phyloP scores from a whole-genome alignment of 2,329 filamentous ascomycete genomes.

The Aspergillus arachidicola region DNA sequence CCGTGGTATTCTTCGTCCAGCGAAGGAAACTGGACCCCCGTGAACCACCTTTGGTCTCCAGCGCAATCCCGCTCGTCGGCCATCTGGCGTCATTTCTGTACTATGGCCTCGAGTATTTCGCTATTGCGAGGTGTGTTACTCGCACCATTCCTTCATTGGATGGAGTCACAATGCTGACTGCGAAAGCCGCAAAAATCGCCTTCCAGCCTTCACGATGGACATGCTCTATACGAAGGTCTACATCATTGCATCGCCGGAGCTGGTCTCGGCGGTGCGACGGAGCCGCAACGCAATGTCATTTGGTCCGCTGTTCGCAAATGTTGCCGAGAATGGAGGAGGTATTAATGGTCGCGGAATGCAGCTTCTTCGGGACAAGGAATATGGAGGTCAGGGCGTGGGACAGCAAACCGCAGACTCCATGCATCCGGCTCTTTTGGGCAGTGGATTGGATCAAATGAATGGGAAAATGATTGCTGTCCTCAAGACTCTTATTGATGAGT shows the following conservation, averaged over 20 bases:
- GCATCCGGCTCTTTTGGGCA: slow-evolving; percentile 26
- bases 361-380: slow-evolving; percentile 20
- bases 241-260: slow-evolving; percentile 26
- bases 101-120: slow-evolving; percentile 28
- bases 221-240: slow-evolving; percentile 31
- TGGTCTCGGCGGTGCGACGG: slow-evolving; percentile 28
- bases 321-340: slow-evolving; percentile 22
- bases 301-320: slow-evolving; percentile 24
- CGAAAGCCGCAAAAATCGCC: slow-evolving; percentile 17
- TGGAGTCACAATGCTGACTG: slow-evolving; percentile 1
- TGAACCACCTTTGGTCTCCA: slow-evolving; percentile 26
- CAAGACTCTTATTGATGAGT: slow-evolving; percentile 17
- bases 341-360: slow-evolving; percentile 22
- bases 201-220: slow-evolving; percentile 27
- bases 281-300: slow-evolving; percentile 26
- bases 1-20: not conserved
- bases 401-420: slow-evolving; percentile 25
- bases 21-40: slow-evolving; percentile 25
- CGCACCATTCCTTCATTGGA: not conserved
- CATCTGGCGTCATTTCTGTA: slow-evolving; percentile 28
- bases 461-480: slow-evolving; percentile 25
- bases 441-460: slow-evolving; percentile 30
- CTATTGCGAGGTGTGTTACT: slow-evolving; percentile 18
- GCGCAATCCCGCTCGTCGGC: slow-evolving; percentile 29
- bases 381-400: slow-evolving; percentile 24